Evolutionary conservation across 2,329 filamentous ascomycete species (phyloP).

Genomic region (Penicillium sp.): DNA sequence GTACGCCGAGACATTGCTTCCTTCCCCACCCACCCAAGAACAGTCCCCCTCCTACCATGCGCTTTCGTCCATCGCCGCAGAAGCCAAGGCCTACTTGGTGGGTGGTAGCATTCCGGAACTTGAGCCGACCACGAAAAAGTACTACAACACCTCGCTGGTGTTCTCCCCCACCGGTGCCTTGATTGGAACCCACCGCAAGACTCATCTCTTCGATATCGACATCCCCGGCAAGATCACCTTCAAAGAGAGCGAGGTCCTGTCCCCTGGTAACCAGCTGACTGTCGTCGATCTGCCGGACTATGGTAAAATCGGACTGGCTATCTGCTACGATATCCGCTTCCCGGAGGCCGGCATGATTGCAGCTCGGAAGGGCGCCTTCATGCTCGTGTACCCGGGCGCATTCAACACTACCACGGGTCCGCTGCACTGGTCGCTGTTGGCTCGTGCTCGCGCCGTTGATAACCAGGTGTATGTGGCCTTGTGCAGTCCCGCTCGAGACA

Average conservation of each 20-base stretch:
- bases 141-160: constrained; percentile 83
- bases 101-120: constrained; percentile 89
- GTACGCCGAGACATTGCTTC: constrained; percentile 81
- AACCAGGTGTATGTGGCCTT: constrained; percentile 90
- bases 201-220: constrained; percentile 94
- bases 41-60: constrained; percentile 79
- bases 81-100: constrained; percentile 70
- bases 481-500: constrained; percentile 80
- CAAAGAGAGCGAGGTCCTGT: constrained; percentile 79
- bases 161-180: constrained; percentile 70
- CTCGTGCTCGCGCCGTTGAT: constrained; percentile 73
- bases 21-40: constrained; percentile 60
- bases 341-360: constrained; percentile 86
- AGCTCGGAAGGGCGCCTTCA: constrained; percentile 74
- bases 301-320: constrained; percentile 76
- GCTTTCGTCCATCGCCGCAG: constrained; percentile 66
- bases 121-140: constrained; percentile 55
- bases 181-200: constrained; percentile 82
- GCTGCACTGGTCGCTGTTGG: constrained; percentile 81
- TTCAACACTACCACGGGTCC: constrained; percentile 92
- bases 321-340: constrained; percentile 97
- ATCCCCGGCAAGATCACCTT: constrained; percentile 93
- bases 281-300: constrained; percentile 80
- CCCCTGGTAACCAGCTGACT: constrained; percentile 74
- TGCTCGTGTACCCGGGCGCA: constrained; percentile 82